These are phyloP conservation scores for Epichloe typhina DNA, from an alignment of 2,329 filamentous ascomycete genomes.

Conservation along the genomic window DNA sequence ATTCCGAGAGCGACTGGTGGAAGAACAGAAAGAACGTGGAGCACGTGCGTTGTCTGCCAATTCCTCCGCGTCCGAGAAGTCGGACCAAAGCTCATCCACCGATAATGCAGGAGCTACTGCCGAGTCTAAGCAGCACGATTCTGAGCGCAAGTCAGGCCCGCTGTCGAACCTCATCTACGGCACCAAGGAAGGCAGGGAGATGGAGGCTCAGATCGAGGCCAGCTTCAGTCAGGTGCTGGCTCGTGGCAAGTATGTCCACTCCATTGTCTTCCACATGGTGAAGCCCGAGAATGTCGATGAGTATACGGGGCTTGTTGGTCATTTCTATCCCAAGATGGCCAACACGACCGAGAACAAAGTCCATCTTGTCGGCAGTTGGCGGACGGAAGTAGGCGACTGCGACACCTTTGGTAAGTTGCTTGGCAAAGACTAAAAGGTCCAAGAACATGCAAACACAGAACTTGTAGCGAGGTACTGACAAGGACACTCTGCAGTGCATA, in stretches of 20 bases:
- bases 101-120: slow-evolving; percentile 29
- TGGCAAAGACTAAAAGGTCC: background rate
- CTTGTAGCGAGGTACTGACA: background rate
- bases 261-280: slow-evolving; percentile 91
- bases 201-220: slow-evolving; percentile 90
- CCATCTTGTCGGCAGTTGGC: slow-evolving; percentile 93
- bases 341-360: slow-evolving; percentile 79
- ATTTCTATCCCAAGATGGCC: slow-evolving; percentile 88
- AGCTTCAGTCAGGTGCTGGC: slow-evolving; percentile 93
- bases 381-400: slow-evolving; percentile 92
- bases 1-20: slow-evolving; percentile 71
- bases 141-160: slow-evolving; percentile 55
- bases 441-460: background rate
- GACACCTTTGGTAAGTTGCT: slow-evolving; percentile 72
- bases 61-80: slow-evolving; percentile 27
- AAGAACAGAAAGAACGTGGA: slow-evolving; percentile 69
- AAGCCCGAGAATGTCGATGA: slow-evolving; percentile 93
- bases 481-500: slow-evolving; percentile 56
- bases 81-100: slow-evolving; percentile 25
- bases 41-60: slow-evolving; percentile 54
- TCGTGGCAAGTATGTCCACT: slow-evolving; percentile 95
- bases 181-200: slow-evolving; percentile 84
- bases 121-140: slow-evolving; percentile 41
- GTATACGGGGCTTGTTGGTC: slow-evolving; percentile 77
- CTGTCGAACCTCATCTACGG: slow-evolving; percentile 89